Conservation (phyloP, 805 yeast species). For the Naumovozyma dairenensis region DNA sequence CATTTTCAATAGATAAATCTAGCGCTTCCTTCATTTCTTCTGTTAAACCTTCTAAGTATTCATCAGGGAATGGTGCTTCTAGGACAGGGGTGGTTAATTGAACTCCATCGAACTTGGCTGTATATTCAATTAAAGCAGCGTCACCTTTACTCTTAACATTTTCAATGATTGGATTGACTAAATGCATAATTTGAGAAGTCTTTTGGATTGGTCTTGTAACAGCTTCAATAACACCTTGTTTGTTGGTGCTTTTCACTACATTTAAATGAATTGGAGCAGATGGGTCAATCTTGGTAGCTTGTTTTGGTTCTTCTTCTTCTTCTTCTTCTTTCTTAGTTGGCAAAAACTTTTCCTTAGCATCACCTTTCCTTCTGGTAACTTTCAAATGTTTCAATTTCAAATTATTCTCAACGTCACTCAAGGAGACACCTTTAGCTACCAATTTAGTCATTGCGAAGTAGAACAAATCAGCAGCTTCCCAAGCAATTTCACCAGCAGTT, state of each 20-base stretch:
- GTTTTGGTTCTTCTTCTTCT: conserved; percentile 10
- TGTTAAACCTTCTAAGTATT: conserved; percentile 60
- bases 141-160: conserved; percentile 74
- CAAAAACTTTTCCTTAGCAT: conserved; percentile 78
- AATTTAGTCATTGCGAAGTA: conserved; percentile 68
- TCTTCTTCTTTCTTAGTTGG: conserved; percentile 22
- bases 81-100: conserved; percentile 60
- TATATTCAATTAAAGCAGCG: conserved; percentile 74
- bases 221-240: conserved; percentile 45
- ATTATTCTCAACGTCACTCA: conserved; percentile 75
- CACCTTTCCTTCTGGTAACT: conserved; percentile 89
- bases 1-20: conserved; percentile 82
- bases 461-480: conserved; percentile 95
- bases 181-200: conserved; percentile 83
- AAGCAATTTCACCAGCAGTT: conserved; percentile 59
- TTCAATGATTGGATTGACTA: conserved; percentile 83
- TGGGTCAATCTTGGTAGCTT: conserved; percentile 14
- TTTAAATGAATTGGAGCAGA: conserved; percentile 16
- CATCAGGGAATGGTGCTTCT: conserved; percentile 77
- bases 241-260: conserved; percentile 18
- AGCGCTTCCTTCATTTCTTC: conserved; percentile 74
- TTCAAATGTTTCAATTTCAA: conserved; percentile 75
- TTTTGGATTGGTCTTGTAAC: conserved; percentile 92
- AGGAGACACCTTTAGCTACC: conserved; percentile 65
- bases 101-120: conserved; percentile 88